Base-by-base conservation (phyloP, 768 basidiomycete species). In the Nidularia pulvinata region DNA sequence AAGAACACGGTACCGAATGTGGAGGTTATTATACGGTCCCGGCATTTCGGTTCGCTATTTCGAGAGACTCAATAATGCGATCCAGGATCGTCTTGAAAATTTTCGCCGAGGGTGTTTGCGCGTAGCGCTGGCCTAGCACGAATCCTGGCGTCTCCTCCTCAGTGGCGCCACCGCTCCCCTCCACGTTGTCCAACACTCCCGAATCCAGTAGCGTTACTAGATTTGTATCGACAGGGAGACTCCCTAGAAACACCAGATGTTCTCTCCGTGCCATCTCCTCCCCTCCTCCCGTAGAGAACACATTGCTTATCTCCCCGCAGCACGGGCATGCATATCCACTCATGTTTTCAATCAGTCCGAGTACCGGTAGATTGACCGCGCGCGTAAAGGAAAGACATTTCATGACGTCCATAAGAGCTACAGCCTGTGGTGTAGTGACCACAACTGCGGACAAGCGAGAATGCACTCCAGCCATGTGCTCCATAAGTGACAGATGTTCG, bases 261-360 rank as follows among this genome's bases (percentile, higher is more conserved):
- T 95, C 91, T 49, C 79, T 80, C 56, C 78, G 76, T 4, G 92
- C 94, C 89, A 95, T 86, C 62, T 87, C 89, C 69, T 88, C 84
- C 1, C 95, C 97, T 2, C 97, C 97, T 13, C 94, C 94, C 4
- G 86, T 89, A 6, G 95, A 97, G 69, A 98, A 99, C 51, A 97
- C 84, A 67, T 96, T 93, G 75, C 87, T 93, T 60, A 98, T 77
- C 69, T 98, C 95, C 13, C 93, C 93, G 66, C 97, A 98, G 66
- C 95, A 97, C 45, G 97, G 97, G 65, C 96, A 98, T 16, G 89
- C 91, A 71, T 97, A 98, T 48, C 97, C 97, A 58, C 93, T 91
- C 97, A 98, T 98, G 73, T 98, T 99, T 67, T 98, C 97, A 61
- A 99, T 86, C 48, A 99, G 69, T 7, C 97, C 97, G 52, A 96